These are phyloP conservation scores for Meira miltonrushii DNA, from an alignment of 1,284 basidiomycete species.

Conservation along the genomic window DNA sequence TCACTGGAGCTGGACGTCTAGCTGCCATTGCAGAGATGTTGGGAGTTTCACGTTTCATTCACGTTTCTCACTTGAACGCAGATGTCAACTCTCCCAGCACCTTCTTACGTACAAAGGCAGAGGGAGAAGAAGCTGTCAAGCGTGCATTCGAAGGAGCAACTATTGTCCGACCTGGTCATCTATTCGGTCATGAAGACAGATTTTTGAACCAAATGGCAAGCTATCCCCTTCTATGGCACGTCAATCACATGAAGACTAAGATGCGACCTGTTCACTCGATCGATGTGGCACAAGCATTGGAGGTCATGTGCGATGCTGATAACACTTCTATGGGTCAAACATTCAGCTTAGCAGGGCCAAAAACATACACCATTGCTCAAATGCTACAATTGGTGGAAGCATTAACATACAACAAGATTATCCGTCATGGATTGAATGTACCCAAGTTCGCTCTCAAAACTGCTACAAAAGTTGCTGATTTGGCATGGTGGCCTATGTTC, in stretches of 20 bases:
- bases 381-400: conserved; percentile 75
- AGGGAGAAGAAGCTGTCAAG: conserved; percentile 82
- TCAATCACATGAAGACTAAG: conserved; percentile 80
- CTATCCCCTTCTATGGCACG: conserved; percentile 90
- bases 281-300: conserved; percentile 87
- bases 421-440: conserved; percentile 65
- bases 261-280: conserved; percentile 86
- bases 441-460: conserved; percentile 70
- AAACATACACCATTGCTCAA: conserved; percentile 76
- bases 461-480: conserved; percentile 66
- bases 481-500: conserved; percentile 84
- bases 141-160: conserved; percentile 80
- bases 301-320: conserved; percentile 68
- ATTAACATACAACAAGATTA: conserved; percentile 65
- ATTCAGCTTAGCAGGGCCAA: conserved; percentile 81
- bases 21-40: conserved; percentile 72
- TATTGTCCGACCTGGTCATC: conserved; percentile 75
- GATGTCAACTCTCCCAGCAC: conserved; percentile 69
- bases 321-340: conserved; percentile 63
- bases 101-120: conserved; percentile 83
- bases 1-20: conserved; percentile 63
- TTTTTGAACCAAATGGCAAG: conserved; percentile 86
- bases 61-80: conserved; percentile 94
- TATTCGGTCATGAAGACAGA: conserved; percentile 94
- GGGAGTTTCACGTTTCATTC: conserved; percentile 81